A percentile compares a stretch with the other conserved stretches of the same genome.
phyloP scores from a whole-genome alignment of 2,329 filamentous ascomycete genomes.

The Tolypocladium ovalisporum region DNA sequence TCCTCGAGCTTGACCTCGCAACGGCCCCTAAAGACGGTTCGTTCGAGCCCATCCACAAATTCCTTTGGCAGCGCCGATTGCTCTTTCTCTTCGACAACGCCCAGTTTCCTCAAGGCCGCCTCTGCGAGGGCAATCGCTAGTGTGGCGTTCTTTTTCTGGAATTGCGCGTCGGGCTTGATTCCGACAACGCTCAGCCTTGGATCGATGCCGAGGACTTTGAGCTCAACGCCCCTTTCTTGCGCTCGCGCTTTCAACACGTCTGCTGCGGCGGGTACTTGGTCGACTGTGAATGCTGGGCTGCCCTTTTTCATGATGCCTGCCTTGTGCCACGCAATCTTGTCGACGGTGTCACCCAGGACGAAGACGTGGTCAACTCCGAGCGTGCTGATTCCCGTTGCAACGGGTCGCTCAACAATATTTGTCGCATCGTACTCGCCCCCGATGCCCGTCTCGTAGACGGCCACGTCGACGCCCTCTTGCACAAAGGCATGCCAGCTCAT shows the following conservation, averaged over 20 bases:
- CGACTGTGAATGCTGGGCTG: conserved; percentile 45
- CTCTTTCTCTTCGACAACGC: conserved; percentile 16
- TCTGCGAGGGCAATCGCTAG: conserved; percentile 42
- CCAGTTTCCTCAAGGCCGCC: conserved; percentile 33
- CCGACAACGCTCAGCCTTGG: conserved; percentile 31
- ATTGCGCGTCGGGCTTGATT: conserved; percentile 40
- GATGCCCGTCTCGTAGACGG: conserved; percentile 56
- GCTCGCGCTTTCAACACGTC: conserved; percentile 40
- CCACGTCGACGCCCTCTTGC: conserved; percentile 48
- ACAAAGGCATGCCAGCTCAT: conserved; percentile 58
- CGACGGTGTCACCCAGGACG: conserved; percentile 50
- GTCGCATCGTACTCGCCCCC: conserved; percentile 61
- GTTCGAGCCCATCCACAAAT: conserved; percentile 63
- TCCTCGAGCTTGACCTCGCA: conserved; percentile 53
- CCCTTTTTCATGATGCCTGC: conserved; percentile 57
- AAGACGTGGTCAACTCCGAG: conserved; percentile 60
- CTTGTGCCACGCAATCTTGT: conserved; percentile 65
- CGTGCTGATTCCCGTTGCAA: conserved; percentile 51
- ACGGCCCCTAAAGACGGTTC: conserved; percentile 67
- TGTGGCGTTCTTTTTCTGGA: conserved; percentile 49
- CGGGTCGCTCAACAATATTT: conserved; percentile 49
- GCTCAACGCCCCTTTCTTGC: conserved; percentile 34
- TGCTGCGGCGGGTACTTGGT: conserved; percentile 35
- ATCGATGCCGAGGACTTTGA: conserved; percentile 36
- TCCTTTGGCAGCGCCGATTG: conserved; percentile 40